Evolutionary conservation across 306 rosid species (phyloP), one percentile per base, ranked within the genome.

Genomic region (Fragaria ananassa): DNA sequence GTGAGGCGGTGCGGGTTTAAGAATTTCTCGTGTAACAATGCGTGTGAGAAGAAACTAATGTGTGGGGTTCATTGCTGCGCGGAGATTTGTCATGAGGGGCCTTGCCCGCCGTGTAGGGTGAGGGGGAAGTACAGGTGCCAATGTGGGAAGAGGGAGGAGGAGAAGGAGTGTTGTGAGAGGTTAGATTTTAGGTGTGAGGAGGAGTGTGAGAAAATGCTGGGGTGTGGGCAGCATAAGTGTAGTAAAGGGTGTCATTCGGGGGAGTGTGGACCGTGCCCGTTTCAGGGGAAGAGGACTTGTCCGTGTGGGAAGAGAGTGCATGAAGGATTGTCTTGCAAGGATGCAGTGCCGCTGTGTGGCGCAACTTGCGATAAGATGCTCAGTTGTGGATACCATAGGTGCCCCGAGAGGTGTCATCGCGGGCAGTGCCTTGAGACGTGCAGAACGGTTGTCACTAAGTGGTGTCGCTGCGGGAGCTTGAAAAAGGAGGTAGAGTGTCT

Each of bases 361-460:
- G 85, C 88, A 0, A 95, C 96, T 23, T 95, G 98, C 60, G 91
- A 83, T 62, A 92, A 92, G 78, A 84, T 76, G 90, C 77, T 95
- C 18, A 75, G 79, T 12, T 95, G 98, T 65, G 93, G 96, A 21
- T 81, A 74, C 71, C 98, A 95, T 47, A 83, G 88, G 82, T 95
- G 97, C 76, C 98, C 86, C 0, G 97, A 95, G 73, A 71, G 98
- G 81, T 95, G 98, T 81, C 98, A 92, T 69, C 97, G 92, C 5
- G 96, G 98, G 27, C 82, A 83, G 1, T 95, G 98, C 67, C 60
- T 86, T 21, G 91, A 82, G 83, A 90, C 89, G 73, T 95, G 98
- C 79, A 84, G 98, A 79, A 75, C 34, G 45, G 95, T 95, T 72
- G 96, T 90, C 69, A 82, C 39, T 72, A 95, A 95, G 86, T 85